Percentiles rank a stretch among this genome's conserved stretches.
Conservation (phyloP, 805 yeast species). For the Wickerhamia fluorescens region DNA sequence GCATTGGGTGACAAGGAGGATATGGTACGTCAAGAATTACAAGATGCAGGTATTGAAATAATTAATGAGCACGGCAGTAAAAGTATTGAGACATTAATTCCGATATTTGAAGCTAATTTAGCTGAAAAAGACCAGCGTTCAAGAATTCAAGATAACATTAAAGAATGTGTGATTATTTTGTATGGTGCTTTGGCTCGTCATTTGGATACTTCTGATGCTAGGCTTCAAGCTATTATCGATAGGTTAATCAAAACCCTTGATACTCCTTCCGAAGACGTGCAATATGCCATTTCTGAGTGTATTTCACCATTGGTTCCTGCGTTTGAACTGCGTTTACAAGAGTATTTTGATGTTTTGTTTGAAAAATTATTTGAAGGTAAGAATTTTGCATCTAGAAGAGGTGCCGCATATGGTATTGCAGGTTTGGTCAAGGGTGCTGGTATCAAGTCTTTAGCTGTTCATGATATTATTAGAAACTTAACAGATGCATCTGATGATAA, state of each 20-base stretch:
- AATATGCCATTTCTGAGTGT: slow-evolving; percentile 79
- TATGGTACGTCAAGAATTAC: slow-evolving; percentile 72
- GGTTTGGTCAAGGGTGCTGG: slow-evolving; percentile 92
- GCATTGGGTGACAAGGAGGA: slow-evolving; percentile 72
- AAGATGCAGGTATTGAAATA: slow-evolving; percentile 79
- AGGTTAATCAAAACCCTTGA: slow-evolving; percentile 68
- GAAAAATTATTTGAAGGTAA: slow-evolving; percentile 51
- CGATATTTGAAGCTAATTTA: slow-evolving; percentile 70
- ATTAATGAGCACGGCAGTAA: slow-evolving; percentile 59
- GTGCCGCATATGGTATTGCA: slow-evolving; percentile 94
- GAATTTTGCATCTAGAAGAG: slow-evolving; percentile 57
- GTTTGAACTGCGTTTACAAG: slow-evolving; percentile 43
- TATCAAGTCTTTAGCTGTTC: slow-evolving; percentile 63
- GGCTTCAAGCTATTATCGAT: slow-evolving; percentile 59
- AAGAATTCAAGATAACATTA: slow-evolving; percentile 51
- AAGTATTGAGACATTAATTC: slow-evolving; percentile 67
- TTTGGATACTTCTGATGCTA: slow-evolving; percentile 55
- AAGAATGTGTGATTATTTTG: slow-evolving; percentile 75
- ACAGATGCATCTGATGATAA: slow-evolving; percentile 85
- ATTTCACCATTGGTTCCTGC: slow-evolving; percentile 73
- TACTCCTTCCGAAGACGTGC: slow-evolving; percentile 87
- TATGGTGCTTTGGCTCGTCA: slow-evolving; percentile 92
- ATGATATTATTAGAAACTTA: slow-evolving; percentile 68
- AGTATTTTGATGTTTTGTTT: slow-evolving; percentile 52
- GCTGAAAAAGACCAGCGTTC: slow-evolving; percentile 42